Conservation (phyloP, 23 red algal genomes). For the Gracilaria gracilis region DNA sequence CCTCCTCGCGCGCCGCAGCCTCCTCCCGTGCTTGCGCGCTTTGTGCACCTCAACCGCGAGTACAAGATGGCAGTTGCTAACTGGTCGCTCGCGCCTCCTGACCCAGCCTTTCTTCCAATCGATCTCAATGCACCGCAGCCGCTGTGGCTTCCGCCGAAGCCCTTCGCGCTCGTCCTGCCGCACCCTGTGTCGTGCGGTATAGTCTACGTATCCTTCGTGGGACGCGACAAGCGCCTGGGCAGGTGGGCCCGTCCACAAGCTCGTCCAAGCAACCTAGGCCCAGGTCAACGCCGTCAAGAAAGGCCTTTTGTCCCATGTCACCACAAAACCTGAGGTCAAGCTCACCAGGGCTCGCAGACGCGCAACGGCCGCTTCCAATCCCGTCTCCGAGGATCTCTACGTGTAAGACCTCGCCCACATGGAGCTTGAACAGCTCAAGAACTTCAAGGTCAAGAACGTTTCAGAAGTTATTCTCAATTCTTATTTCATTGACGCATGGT, state of each 20-base stretch:
- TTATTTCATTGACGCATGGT: slow-evolving; percentile 86
- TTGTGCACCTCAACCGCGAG: slow-evolving; percentile 5
- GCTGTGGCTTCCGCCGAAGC: neutral
- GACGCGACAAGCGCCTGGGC: slow-evolving; percentile 77
- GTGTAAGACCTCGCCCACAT: slow-evolving; percentile 35
- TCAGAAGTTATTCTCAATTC: slow-evolving; percentile 58
- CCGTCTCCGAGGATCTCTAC: slow-evolving; percentile 44
- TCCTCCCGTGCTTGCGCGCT: neutral
- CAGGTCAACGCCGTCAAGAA: neutral
- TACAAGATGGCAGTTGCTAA: neutral
- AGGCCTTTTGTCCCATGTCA: neutral
- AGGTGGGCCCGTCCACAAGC: slow-evolving; percentile 69
- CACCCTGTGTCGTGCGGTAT: slow-evolving; percentile 39
- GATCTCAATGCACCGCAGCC: slow-evolving; percentile 14
- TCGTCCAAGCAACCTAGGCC: slow-evolving; percentile 21
- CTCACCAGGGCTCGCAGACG: slow-evolving; percentile 42
- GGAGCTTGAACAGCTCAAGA: slow-evolving; percentile 50
- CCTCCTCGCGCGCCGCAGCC: neutral
- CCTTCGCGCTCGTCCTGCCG: neutral
- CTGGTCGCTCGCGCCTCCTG: neutral
- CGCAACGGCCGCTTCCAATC: slow-evolving; percentile 62
- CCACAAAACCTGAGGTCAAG: slow-evolving; percentile 40
- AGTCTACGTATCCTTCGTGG: slow-evolving; percentile 75
- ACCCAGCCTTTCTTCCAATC: neutral
- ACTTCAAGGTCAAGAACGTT: slow-evolving; percentile 83